Evolutionary conservation across 768 basidiomycete species (phyloP).

Genomic region (Rhodosporidiobolus sp.): DNA sequence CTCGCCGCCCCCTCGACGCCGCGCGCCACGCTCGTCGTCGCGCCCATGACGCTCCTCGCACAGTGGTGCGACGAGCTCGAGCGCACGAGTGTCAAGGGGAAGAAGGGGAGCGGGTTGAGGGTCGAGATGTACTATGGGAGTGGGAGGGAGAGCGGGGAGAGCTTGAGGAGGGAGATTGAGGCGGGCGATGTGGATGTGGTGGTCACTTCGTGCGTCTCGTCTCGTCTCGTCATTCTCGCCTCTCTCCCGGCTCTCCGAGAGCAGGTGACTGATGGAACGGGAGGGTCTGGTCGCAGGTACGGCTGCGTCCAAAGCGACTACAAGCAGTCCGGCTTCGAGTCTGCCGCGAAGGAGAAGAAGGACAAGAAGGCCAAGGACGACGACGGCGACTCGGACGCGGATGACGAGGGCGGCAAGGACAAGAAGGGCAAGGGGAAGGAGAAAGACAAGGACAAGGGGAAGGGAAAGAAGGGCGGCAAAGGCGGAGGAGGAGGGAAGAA

Average conservation of each 20-base stretch:
- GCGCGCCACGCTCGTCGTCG: constrained; percentile 71
- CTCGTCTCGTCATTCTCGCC: background rate
- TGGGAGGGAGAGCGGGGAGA: constrained; percentile 60
- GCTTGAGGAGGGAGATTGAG: constrained; percentile 60
- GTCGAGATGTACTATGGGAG: constrained; percentile 83
- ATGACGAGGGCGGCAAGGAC: constrained; percentile 35
- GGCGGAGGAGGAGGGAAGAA: background rate
- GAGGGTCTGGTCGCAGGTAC: no score
- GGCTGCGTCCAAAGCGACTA: constrained; percentile 88
- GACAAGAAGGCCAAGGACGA: background rate
- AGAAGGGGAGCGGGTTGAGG: constrained; percentile 55
- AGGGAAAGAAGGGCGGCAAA: constrained; percentile 6
- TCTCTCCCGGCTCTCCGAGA: background rate
- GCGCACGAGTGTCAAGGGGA: constrained; percentile 57
- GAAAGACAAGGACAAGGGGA: constrained; percentile 50
- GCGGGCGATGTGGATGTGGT: constrained; percentile 66
- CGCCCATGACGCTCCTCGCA: constrained; percentile 81
- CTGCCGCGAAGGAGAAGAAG: background rate
- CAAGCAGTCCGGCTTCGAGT: constrained; percentile 35
- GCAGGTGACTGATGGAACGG: background rate
- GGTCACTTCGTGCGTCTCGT: constrained; percentile 56
- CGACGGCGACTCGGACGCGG: constrained; percentile 52
- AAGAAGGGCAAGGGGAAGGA: constrained; percentile 27
- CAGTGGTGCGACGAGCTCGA: constrained; percentile 94
- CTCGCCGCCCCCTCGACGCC: constrained; percentile 8